Percentiles rank a stretch among this genome's conserved stretches.
Evolutionary conservation across 306 rosid species (phyloP).

Genomic region (Medicago arabica): DNA sequence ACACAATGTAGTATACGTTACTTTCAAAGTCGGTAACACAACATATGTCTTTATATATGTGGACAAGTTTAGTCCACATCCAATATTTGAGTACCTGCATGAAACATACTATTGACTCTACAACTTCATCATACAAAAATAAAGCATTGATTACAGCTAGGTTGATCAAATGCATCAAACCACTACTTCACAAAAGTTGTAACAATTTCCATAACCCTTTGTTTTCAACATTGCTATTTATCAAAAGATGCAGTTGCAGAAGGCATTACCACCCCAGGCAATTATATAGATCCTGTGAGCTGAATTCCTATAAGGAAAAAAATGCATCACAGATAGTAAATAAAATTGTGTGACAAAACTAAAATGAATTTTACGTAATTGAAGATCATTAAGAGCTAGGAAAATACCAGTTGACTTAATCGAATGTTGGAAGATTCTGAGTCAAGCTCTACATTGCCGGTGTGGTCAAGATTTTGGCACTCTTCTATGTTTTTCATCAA

Average conservation of each 20-base stretch:
- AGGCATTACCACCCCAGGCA: constrained; percentile 53
- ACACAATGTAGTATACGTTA: constrained; percentile 35
- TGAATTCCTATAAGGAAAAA: constrained; percentile 57
- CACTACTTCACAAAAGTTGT: no score
- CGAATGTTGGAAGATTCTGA: constrained; percentile 62
- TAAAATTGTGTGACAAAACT: neutral
- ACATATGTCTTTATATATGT: neutral
- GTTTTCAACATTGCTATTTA: no score
- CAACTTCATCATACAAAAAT: constrained; percentile 35
- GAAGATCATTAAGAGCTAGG: constrained; percentile 5
- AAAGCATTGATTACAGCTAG: neutral
- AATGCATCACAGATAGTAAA: constrained; percentile 18
- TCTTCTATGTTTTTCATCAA: constrained; percentile 71
- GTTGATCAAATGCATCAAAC: constrained; percentile 11
- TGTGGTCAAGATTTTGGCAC: constrained; percentile 3
- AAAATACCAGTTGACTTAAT: constrained; percentile 75
- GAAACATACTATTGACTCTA: constrained; percentile 28
- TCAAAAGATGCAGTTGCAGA: no score
- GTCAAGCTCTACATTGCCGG: constrained; percentile 53
- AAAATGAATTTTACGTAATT: constrained; percentile 11
- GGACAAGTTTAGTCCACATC: constrained; percentile 40
- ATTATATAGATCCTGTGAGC: constrained; percentile 69
- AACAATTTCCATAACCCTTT: no score
- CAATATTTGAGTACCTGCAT: constrained; percentile 17
- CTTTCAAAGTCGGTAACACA: constrained; percentile 15